Conservation (phyloP, 2,329 filamentous ascomycete genomes). For the Trichoderma sp. region DNA sequence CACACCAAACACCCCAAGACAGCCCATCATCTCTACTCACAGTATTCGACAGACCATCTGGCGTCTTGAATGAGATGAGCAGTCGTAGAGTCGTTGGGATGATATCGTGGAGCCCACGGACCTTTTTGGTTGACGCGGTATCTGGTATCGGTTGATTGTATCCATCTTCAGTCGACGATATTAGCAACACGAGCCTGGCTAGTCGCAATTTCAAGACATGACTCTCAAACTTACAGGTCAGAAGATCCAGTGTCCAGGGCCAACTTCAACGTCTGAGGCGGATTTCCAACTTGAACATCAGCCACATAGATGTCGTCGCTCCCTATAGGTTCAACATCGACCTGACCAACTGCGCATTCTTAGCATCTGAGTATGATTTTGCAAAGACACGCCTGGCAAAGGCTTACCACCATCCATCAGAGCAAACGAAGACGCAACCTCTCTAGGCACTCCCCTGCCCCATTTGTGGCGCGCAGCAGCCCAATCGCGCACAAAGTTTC, state of each 20-base stretch:
- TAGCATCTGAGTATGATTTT: not conserved
- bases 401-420: conserved; percentile 39
- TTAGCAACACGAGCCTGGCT: not conserved
- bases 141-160: conserved; percentile 55
- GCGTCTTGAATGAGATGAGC: conserved; percentile 47
- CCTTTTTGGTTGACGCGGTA: conserved; percentile 42
- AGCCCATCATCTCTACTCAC: conserved; percentile 42
- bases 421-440: conserved; percentile 35
- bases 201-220: too few relatives aligned
- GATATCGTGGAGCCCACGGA: conserved; percentile 47
- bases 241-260: conserved; percentile 60
- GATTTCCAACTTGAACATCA: conserved; percentile 52
- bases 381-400: not conserved
- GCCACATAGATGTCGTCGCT: conserved; percentile 51
- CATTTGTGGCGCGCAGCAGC: conserved; percentile 42
- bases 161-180: conserved; percentile 48
- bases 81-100: conserved; percentile 51
- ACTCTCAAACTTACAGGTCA: conserved; percentile 61
- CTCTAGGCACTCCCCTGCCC: conserved; percentile 36
- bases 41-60: conserved; percentile 55
- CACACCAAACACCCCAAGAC: not conserved
- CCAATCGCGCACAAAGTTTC: conserved; percentile 43
- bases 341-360: conserved; percentile 30
- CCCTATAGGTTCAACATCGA: conserved; percentile 44
- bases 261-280: conserved; percentile 52